These are phyloP conservation scores for Salix purpurea DNA, from an alignment of 345 rosid species.

Conservation along the genomic window DNA sequence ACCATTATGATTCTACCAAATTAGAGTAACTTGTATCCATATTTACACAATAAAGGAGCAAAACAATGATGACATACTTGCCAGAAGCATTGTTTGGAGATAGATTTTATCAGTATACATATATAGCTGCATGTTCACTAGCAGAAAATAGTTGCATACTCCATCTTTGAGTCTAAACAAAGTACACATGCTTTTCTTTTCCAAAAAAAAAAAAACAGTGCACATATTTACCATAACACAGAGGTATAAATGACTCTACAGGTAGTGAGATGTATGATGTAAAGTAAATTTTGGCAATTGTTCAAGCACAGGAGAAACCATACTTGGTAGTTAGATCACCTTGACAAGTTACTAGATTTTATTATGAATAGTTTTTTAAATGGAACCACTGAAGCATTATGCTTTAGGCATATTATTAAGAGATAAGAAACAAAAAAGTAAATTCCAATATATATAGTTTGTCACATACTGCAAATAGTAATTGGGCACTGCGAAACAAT, in stretches of 20 bases:
- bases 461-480: constrained; percentile 25
- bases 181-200: neutral
- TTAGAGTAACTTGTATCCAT: neutral
- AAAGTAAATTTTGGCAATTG: neutral
- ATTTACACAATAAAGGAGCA: neutral
- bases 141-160: neutral
- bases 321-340: neutral
- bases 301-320: neutral
- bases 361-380: neutral
- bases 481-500: constrained; percentile 27
- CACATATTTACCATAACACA: neutral
- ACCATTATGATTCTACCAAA: neutral
- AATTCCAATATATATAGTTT: neutral
- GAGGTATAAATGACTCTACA: neutral
- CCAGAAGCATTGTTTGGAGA: neutral
- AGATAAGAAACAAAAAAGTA: neutral
- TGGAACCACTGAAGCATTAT: neutral
- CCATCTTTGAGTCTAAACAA: neutral
- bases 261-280: neutral
- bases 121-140: neutral
- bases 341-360: neutral
- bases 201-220: neutral
- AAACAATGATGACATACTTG: neutral
- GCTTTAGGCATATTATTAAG: neutral
- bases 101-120: neutral